A percentile compares a stretch with the other conserved stretches of the same genome.
phyloP scores from a whole-genome alignment of 257 asterid genomes.

The Scutellaria baicalensis region DNA sequence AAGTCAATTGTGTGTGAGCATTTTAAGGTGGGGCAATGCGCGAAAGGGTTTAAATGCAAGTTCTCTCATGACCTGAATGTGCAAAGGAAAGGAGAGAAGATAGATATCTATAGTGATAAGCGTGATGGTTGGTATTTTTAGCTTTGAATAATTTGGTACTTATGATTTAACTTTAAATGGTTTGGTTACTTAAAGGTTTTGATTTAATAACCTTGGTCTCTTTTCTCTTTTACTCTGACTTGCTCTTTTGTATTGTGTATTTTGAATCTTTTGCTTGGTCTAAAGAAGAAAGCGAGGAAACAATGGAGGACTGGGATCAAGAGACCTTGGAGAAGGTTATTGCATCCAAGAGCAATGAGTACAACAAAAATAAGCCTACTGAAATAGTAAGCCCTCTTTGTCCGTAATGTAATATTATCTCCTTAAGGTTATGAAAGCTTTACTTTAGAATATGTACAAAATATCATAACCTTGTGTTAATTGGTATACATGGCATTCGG shows the following conservation, averaged over 20 bases:
- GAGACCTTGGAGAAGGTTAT: constrained; percentile 85
- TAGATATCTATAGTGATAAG: constrained; percentile 83
- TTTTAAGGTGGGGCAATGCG: constrained; percentile 84
- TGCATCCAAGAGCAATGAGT: constrained; percentile 79
- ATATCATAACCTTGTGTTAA: neutral
- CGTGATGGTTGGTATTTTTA: constrained; percentile 36
- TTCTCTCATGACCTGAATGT: constrained; percentile 92
- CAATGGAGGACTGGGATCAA: constrained; percentile 98
- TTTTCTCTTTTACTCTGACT: neutral
- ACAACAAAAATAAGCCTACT: constrained; percentile 93
- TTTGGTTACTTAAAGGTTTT: constrained; percentile 5
- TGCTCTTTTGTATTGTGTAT: neutral
- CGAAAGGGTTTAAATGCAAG: constrained; percentile 92
- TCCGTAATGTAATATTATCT: neutral
- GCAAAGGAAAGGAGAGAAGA: constrained; percentile 96
- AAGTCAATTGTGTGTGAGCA: constrained; percentile 81
- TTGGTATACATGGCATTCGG: neutral
- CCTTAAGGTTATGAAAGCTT: neutral
- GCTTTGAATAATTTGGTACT: neutral
- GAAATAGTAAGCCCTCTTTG: constrained; percentile 60
- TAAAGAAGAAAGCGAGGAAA: constrained; percentile 25
- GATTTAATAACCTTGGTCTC: neutral
- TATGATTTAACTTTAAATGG: neutral
- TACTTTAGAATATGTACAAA: neutral
- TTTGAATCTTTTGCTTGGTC: neutral